Base-by-base conservation (phyloP, 1,284 basidiomycete genomes). In the Coniferiporia sulphurascens region DNA sequence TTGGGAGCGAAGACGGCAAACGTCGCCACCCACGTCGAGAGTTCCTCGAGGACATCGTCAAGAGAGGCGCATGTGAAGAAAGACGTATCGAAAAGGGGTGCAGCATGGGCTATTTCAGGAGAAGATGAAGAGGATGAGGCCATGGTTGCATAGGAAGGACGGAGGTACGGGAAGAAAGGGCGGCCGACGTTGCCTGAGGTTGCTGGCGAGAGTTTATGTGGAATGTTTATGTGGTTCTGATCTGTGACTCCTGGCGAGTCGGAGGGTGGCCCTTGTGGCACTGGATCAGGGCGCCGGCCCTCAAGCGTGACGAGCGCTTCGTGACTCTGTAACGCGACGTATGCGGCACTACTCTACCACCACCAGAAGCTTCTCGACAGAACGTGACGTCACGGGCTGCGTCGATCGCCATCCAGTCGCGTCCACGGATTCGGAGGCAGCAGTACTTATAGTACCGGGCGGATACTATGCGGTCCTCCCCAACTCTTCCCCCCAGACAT, bases 11-110 rank as follows among this genome's bases (percentile, higher is more conserved):
- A 17, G 46, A 60, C 48, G 60, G 45, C 45, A 52, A 53, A 51
- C 43, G 35, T 49, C 53, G 50, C 49, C 21, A 43, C 74, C 48
- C 22, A 89, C 87, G 91, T 94, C 65, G 91, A 91, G 34, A 96
- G 82, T 75, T 96, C 93, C 71, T 96, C 93, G 55, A 95, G 82
- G 54, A 94, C 89, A 70, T 91, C 87, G 52, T 87, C 87, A 63
- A 87, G 82, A 51, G 82, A 81, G 63, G 85, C 81, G 71, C 82
- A 76, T 69, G 83, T 83, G 72, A 84, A 84, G 54, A 59, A 59
- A 4, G 58, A 54, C 8, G 82, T 79, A 70, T 84, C 83, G 63
- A 73, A 73, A 72, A 77, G 73, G 64, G 76, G 71, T 50, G 74
- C 68, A 66, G 80, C 78, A 63, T 79, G 71, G 52, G 80, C 74